These are phyloP conservation scores for Naganishia vaughanmartiniae DNA, from an alignment of 768 basidiomycete species.

Conservation along the genomic window DNA sequence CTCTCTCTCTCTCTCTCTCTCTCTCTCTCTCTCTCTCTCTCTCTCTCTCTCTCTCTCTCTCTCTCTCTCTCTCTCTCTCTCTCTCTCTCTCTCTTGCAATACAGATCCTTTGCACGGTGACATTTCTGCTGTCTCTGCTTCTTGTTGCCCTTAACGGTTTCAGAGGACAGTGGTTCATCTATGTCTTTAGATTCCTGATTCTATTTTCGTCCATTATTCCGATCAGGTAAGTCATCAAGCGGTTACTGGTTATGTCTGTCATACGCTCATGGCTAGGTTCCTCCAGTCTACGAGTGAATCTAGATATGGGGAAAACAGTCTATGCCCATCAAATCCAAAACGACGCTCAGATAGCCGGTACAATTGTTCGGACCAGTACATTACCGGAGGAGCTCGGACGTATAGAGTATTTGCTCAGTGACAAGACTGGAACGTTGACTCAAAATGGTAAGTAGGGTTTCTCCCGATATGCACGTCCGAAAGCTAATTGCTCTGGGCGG, in stretches of 20 bases:
- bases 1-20: too few species aligned
- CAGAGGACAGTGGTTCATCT: constrained; percentile 91
- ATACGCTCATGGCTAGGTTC: not conserved
- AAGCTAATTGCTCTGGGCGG: not conserved
- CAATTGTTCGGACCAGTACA: constrained; percentile 96
- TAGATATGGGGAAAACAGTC: constrained; percentile 99
- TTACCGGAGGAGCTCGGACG: constrained; percentile 65
- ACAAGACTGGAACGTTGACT: constrained; percentile 96
- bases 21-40: too few species aligned
- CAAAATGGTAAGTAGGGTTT: constrained; percentile 71
- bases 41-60: too few species aligned
- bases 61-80: too few species aligned
- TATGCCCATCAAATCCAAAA: constrained; percentile 94
- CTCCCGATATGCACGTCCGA: too few species aligned
- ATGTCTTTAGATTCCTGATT: constrained; percentile 93
- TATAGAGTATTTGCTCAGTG: constrained; percentile 74
- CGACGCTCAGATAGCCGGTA: constrained; percentile 85
- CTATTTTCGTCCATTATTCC: constrained; percentile 98
- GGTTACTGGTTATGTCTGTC: not conserved
- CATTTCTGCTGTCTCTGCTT: constrained; percentile 82
- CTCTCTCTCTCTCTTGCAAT: constrained; percentile 11
- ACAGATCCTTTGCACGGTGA: constrained; percentile 89
- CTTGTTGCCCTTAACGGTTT: constrained; percentile 96
- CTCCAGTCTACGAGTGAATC: constrained; percentile 86
- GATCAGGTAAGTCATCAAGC: constrained; percentile 70